Evolutionary conservation across 805 yeast genomes (phyloP), one percentile per base, ranked within the genome.

Genomic region (Lachancea quebecensis): DNA sequence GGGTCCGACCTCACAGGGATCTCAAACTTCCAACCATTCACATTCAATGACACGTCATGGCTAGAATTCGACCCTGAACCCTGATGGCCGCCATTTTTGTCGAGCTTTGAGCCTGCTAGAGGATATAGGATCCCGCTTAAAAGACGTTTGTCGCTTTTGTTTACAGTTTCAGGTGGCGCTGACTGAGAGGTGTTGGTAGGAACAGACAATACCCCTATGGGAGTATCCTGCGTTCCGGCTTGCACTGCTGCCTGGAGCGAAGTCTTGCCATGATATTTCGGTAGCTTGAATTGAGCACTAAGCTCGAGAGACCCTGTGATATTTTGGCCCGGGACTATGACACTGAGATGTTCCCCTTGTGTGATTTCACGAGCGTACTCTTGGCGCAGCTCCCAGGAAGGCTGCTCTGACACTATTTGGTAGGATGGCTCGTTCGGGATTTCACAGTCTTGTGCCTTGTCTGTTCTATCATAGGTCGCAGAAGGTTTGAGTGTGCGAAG

Each of bases 11-110:
- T 40, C 4, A 67, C 66, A n/a, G 52, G 50, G 11, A 51, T 48
- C 28, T 56, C 65, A 42, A 62, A 63, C 46, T 63, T 62, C 67
- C 66, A 61, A 16, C 66, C 66, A 35, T 59, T 52, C 7, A 60
- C 51, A 35, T 56, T 60, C 18, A 61, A 44, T 9, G 47, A 41
- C 14, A 39, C 44, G 17, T 29, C 48, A 14, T 44, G 46, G 1
- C 28, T 35, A 31, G 34, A 25, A n/a, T 38, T 37, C 4, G 38
- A 33, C 10, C 16, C 34, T 10, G 21, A 25, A 31, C 43, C 18
- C 28, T 55, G 32, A 7, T 47, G 29, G 1, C 49, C 15, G 8
- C 16, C 34, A 17, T 36, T 37, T 6, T 49, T 45, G 7, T 47
- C 49, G 36, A 57, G 38, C 7, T 51, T 38, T 28, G 48, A 42